Evolutionary conservation across 345 rosid genomes (phyloP), one percentile per base, ranked within the genome.

Genomic region (Linum trigynum): DNA sequence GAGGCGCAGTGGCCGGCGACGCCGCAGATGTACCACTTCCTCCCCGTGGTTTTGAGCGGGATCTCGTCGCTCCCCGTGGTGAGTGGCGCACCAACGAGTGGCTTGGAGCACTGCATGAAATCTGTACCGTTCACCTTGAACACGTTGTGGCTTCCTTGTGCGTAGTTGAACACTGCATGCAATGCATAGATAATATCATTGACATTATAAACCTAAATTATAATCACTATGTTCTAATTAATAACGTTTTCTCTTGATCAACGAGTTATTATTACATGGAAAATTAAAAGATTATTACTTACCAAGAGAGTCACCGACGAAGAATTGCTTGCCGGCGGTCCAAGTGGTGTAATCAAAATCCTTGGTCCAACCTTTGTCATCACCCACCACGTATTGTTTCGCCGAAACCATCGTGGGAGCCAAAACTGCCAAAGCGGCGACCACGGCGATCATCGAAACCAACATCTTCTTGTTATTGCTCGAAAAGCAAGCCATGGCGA

Each of bases 221-320:
- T 41, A 39, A 23, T 38, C 15, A 39, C 59, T 0, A 39, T 8
- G 16, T 42, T 37, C 7, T 15, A 45, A n/a, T 36, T 48, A 39
- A 50, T 17, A 16, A 58, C 43, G 16, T 56, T 5, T 56, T 61
- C 38, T 61, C 38, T 48, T 36, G 15, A n/a, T 45, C 11, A n/a
- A 15, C 1, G 42, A 14, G 3, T 32, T 5, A 11, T 2, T 5
- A 5, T n/a, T 15, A 1, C 41, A n/a, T 45, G 0, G 6, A 2
- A 48, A 59, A 38, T 5, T 2, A 36, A 37, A 45, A 53, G 38
- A 14, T n/a, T 12, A 45, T 32, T 10, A 5, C 56, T 50, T 63
- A 78, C 79, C 63, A 35, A 80, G 76, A 58, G 65, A 61, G 62
- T 82, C 82, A 2, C 82, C 79, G 16, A 78, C 75, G 0, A 3